Evolutionary conservation across 1,284 basidiomycete genomes (phyloP), one percentile per base, ranked within the genome.

Genomic region (Microbotryum violaceum): DNA sequence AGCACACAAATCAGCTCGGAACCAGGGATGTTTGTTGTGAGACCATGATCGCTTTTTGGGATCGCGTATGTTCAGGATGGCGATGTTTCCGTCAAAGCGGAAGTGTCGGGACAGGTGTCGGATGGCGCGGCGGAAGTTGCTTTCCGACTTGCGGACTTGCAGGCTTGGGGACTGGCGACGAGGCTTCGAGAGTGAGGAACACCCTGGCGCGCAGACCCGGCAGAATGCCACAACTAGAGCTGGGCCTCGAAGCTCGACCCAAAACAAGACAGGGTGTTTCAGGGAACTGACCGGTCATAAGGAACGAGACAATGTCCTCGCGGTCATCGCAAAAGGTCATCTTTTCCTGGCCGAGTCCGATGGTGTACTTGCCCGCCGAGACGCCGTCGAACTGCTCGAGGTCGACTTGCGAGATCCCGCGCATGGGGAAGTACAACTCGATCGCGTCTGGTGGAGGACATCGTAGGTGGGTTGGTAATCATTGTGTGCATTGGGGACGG

Each of bases 251-350:
- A 18, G 37, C 37, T 42, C 37, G 10, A 18, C 9, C 31, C 0
- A 18, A 20, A 6, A 9, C 50, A 20, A 45, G 42, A 10, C 10
- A 12, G 6, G 1, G 7, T 20, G 18, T 29, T 37, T 16, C 27
- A 48, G n/a, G 44, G 27, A 21, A 78, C 87, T 64, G 67, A 93
- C 93, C 91, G 71, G 90, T 93, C 70, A 98, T 78, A 54, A 91
- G 87, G 76, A 97, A 94, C 33, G 93, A 96, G 83, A 97, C 96
- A 82, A 98, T 96, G 79, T 98, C 94, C 78, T 97, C 94, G 66
- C 76, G 74, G 65, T 71, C 71, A 57, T 71, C 68, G 60, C 63
- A 64, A 65, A 71, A 72, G 42, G 70, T 70, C 94, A 98, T 98
- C 81, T 85, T 93, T 78, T 97, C 86, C 77, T 97, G 91, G 63